Conservation (phyloP, 2,329 filamentous ascomycete species). For the Zymoseptoria ardabiliae region DNA sequence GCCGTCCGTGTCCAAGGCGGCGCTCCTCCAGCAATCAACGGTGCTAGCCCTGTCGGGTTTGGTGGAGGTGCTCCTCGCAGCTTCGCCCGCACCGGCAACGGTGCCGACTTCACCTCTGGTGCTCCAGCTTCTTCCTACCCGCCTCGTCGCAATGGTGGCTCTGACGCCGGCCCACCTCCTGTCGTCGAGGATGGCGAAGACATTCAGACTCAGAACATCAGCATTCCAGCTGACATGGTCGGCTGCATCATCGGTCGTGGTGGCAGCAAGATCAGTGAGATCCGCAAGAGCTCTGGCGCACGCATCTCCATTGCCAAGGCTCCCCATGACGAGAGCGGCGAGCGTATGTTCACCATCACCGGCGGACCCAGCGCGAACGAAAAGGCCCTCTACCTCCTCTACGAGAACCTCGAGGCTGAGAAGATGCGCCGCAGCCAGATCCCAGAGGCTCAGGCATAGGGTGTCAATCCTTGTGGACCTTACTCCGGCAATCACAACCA, state of each 20-base stretch:
- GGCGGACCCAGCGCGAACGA: slow-evolving; percentile 90
- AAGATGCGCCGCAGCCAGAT: slow-evolving; percentile 95
- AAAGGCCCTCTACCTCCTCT: slow-evolving; percentile 88
- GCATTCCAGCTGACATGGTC: slow-evolving; percentile 98
- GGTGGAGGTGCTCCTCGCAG: slow-evolving; percentile 44
- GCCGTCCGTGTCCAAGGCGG: slow-evolving; percentile 75
- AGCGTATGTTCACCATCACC: slow-evolving; percentile 99
- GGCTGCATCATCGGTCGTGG: slow-evolving; percentile 96
- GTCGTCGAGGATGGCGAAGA: slow-evolving; percentile 96
- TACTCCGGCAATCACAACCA: not conserved
- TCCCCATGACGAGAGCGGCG: slow-evolving; percentile 91
- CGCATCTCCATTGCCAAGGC: slow-evolving; percentile 97
- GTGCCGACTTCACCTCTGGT: slow-evolving; percentile 88
- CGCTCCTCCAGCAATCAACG: slow-evolving; percentile 46
- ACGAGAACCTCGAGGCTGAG: slow-evolving; percentile 97
- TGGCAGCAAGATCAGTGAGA: slow-evolving; percentile 97
- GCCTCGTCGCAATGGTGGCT: slow-evolving; percentile 63
- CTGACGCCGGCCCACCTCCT: slow-evolving; percentile 70
- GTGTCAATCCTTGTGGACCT: slow-evolving; percentile 13
- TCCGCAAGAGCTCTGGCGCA: slow-evolving; percentile 90
- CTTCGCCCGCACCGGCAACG: slow-evolving; percentile 90
- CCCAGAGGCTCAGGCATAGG: slow-evolving; percentile 34
- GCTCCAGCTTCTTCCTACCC: slow-evolving; percentile 57
- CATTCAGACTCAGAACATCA: slow-evolving; percentile 98
- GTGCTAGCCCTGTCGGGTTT: slow-evolving; percentile 42